Conservation (phyloP, 73 alveolate genomes). For the Tetrahymena thermophila region DNA sequence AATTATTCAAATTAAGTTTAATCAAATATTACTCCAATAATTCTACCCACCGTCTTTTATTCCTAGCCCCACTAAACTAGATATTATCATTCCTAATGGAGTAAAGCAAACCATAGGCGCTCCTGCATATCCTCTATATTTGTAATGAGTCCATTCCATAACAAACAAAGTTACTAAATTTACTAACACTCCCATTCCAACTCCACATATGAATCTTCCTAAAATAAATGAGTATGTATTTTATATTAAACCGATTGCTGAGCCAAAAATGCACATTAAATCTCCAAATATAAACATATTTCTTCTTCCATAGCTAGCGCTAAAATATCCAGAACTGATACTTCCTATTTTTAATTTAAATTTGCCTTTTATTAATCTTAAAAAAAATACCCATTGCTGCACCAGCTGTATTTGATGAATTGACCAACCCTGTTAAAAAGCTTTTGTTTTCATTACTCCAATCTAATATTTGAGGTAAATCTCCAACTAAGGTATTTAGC, state of each 20-base stretch:
- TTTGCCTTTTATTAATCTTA: neutral
- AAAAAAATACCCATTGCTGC: neutral
- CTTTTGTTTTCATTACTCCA: neutral
- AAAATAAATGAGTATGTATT: neutral
- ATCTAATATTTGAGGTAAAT: neutral
- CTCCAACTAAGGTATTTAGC: neutral
- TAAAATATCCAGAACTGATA: neutral
- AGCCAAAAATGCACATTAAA: neutral
- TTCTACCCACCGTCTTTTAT: neutral
- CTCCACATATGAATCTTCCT: neutral
- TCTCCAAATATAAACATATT: neutral
- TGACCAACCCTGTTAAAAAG: neutral
- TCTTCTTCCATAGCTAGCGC: neutral
- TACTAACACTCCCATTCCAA: neutral
- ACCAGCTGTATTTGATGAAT: neutral
- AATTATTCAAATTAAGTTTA: too few species aligned
- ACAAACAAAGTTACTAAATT: neutral
- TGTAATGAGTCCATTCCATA: neutral
- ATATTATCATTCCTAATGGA: neutral
- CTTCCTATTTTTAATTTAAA: neutral
- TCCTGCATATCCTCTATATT: neutral
- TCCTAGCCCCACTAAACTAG: neutral
- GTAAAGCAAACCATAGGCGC: neutral
- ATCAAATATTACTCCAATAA: neutral
- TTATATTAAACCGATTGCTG: neutral